A percentile compares a stretch with the other conserved stretches of the same genome.
Evolutionary conservation across 192 early-diverging fungal genomes (phyloP).

Genomic region (Rhizophlyctis rosea): DNA sequence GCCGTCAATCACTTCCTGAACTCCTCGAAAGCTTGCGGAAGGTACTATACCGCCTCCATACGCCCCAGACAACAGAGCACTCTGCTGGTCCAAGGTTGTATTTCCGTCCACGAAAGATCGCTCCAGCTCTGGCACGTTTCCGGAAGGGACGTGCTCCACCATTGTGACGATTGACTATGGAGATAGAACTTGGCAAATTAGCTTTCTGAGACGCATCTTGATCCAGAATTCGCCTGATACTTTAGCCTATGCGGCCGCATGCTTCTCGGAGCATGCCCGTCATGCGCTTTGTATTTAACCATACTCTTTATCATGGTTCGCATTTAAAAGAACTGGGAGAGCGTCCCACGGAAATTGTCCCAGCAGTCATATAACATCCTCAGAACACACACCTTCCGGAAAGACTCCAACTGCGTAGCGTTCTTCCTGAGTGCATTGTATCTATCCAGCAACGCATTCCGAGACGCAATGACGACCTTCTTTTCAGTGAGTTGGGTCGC

Average conservation of each 20-base stretch:
- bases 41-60: neutral
- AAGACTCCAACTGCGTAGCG: slow-evolving; percentile 39
- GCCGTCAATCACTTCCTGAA: neutral
- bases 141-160: slow-evolving; percentile 37
- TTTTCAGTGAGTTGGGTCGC: slow-evolving; percentile 28
- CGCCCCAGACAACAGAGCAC: neutral
- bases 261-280: too few relatives aligned
- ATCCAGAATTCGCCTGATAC: neutral
- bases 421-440: slow-evolving; percentile 38
- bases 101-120: slow-evolving; percentile 20
- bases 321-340: too few relatives aligned
- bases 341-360: too few relatives aligned
- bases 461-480: slow-evolving; percentile 17
- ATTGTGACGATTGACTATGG: slow-evolving; percentile 39
- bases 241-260: too few relatives aligned
- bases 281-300: too few relatives aligned
- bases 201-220: neutral
- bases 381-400: slow-evolving; percentile 39
- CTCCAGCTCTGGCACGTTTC: slow-evolving; percentile 24
- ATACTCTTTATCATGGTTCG: too few relatives aligned
- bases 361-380: too few relatives aligned
- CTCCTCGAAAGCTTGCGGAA: neutral
- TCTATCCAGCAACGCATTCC: slow-evolving; percentile 24
- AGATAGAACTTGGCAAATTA: neutral
- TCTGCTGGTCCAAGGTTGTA: neutral